Conservation (phyloP, 2,329 filamentous ascomycete species). For the Trematosphaeria pertusa region DNA sequence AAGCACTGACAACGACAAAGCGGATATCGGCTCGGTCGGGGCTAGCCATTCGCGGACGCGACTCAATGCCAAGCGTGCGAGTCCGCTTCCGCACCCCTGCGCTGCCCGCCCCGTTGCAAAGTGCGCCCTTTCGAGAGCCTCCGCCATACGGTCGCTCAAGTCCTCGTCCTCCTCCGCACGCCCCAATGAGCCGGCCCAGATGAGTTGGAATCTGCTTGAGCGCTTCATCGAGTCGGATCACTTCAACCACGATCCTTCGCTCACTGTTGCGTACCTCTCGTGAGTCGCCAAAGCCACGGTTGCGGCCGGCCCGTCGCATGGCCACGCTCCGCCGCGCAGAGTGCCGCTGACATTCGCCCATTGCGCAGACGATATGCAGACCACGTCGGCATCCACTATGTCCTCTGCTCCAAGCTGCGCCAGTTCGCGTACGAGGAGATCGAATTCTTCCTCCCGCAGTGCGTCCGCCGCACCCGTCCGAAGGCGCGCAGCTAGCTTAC, state of each 20-base stretch:
- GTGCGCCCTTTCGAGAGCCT: slow-evolving; percentile 27
- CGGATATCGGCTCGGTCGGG: neutral
- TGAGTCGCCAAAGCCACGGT: slow-evolving; percentile 59
- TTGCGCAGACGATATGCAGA: slow-evolving; percentile 78
- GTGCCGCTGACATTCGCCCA: slow-evolving; percentile 24
- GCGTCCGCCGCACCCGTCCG: slow-evolving; percentile 25
- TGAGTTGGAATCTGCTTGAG: slow-evolving; percentile 83
- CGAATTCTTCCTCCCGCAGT: slow-evolving; percentile 84
- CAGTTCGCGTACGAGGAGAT: slow-evolving; percentile 91
- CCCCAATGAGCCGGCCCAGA: slow-evolving; percentile 52
- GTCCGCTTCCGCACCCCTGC: slow-evolving; percentile 7
- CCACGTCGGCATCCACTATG: slow-evolving; percentile 89
- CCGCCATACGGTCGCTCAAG: slow-evolving; percentile 6
- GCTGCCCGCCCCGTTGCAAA: slow-evolving; percentile 19
- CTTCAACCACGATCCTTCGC: slow-evolving; percentile 89
- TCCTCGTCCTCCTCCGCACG: slow-evolving; percentile 18
- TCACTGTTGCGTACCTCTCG: slow-evolving; percentile 88
- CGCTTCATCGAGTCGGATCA: slow-evolving; percentile 93
- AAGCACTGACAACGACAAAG: too few species aligned
- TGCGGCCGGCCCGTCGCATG: slow-evolving; percentile 27
- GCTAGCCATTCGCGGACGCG: neutral
- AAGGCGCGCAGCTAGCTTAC: slow-evolving; percentile 50
- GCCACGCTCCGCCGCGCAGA: slow-evolving; percentile 15
- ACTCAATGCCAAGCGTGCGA: slow-evolving; percentile 4
- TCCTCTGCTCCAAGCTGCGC: slow-evolving; percentile 85